A percentile compares a stretch with the other conserved stretches of the same genome.
Evolutionary conservation across 73 alveolate genomes (phyloP).

Genomic region (Paramecium sexaurelia): DNA sequence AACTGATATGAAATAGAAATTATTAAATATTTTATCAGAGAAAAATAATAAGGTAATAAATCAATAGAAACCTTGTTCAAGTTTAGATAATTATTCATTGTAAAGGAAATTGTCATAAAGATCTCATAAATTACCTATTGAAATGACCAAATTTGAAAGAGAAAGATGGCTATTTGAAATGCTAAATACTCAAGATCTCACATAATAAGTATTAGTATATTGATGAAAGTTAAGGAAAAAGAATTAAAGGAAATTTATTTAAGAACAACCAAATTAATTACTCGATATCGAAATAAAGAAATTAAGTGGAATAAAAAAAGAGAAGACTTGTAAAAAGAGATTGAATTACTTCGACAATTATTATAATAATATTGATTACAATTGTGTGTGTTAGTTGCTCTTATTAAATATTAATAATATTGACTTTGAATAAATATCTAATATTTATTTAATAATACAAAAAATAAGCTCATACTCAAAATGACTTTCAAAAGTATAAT

Average conservation of each 20-base stretch:
- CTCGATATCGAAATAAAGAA: background rate
- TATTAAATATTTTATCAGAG: background rate
- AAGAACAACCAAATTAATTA: background rate
- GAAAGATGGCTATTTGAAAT: slow-evolving; percentile 44
- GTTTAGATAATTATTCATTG: background rate
- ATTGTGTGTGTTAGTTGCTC: background rate
- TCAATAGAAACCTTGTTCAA: background rate
- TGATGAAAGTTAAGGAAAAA: background rate
- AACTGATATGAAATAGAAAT: slow-evolving; percentile 35
- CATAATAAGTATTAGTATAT: background rate
- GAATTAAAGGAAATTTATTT: background rate
- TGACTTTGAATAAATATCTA: background rate
- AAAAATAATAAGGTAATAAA: background rate
- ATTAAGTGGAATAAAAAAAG: slow-evolving; percentile 9
- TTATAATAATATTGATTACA: background rate
- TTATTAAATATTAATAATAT: background rate
- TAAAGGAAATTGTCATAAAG: background rate
- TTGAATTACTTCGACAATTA: background rate
- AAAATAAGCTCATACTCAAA: background rate
- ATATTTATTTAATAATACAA: background rate
- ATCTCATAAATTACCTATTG: slow-evolving; percentile 37
- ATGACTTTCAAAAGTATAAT: background rate
- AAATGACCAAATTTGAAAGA: background rate
- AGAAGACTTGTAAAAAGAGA: background rate
- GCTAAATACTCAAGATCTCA: background rate